Evolutionary conservation across 805 yeast genomes (phyloP).

Genomic region (Pichia californica): DNA sequence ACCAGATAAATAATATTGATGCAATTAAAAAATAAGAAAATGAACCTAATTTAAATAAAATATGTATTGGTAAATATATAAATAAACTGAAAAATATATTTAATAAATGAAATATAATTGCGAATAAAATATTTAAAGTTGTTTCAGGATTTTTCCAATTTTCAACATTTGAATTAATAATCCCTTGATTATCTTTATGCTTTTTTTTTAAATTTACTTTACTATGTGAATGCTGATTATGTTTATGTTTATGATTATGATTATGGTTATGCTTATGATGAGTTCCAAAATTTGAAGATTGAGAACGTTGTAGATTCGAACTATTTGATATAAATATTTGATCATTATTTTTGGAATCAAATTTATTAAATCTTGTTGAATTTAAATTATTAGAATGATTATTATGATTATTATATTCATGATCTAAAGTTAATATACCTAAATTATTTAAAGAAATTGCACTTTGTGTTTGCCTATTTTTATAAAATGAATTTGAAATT

Average conservation of each 20-base stretch:
- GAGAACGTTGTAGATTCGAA: background rate
- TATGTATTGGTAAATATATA: constrained; percentile 12
- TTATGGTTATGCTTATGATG: background rate
- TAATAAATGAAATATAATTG: constrained; percentile 6
- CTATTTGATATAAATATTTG: no score
- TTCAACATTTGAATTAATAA: background rate
- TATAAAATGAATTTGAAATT: background rate
- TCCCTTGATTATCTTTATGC: background rate
- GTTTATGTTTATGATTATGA: background rate
- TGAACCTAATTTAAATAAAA: constrained; percentile 4
- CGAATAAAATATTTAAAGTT: constrained; percentile 4
- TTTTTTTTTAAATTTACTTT: background rate
- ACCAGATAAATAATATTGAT: background rate
- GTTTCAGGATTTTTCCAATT: background rate
- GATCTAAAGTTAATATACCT: background rate
- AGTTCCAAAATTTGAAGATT: background rate
- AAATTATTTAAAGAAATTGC: background rate
- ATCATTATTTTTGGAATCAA: no score
- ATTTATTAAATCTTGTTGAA: no score
- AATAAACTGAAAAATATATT: constrained; percentile 9
- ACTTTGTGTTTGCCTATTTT: background rate
- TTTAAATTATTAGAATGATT: background rate
- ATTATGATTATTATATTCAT: background rate
- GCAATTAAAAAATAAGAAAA: background rate
- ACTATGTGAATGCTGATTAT: background rate